Evolutionary conservation across 2,329 filamentous ascomycete species (phyloP), one percentile per base, ranked within the genome.

Genomic region (Colletotrichum sp.): DNA sequence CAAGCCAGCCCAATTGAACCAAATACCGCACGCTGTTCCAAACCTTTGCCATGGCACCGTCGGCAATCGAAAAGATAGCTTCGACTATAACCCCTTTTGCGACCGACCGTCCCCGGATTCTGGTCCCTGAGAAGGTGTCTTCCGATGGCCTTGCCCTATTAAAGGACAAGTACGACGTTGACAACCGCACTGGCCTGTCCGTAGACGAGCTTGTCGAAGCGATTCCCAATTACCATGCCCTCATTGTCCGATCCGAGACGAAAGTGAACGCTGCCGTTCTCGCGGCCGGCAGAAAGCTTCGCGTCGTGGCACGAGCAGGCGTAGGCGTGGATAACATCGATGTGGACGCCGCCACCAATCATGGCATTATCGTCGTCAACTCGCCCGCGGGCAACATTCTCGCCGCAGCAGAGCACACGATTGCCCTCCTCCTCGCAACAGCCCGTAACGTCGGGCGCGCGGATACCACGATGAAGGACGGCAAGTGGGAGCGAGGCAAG

Each of bases 241-340:
- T 96, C 68, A 94, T 96, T 76, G 92, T 96, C 55, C 92, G 95
- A 4, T 96, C 94, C 49, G 95, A 96, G 85, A 96, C 95, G 3
- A 94, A 96, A 81, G 94, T 96, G 76, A 96, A 93, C 0, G 89
- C 93, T 0, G 86, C 89, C 4, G 88, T 96, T 1, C 88, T 96
- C 15, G 85, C 87, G 15, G 93, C 92, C 2, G 94, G 91, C 12
- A 90, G 88, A 79, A 93, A 92, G 75, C 88, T 96, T 68, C 93
- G 94, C 78, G 95, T 96, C 10, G 94, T 97, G 26, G 95, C 94
- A 4, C 89, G 95, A 76, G 95, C 95, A 15, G 95, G 95, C 15
- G 95, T 96, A 2, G 95, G 94, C 36, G 94, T 96, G 28, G 94
- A 96, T 85, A 96, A 96, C 85, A 95, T 97, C 65, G 90, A 96